A percentile compares a stretch with the other conserved stretches of the same genome.
Evolutionary conservation across 164 flowering plant genomes (phyloP).

Genomic region (Vitis amurensis): DNA sequence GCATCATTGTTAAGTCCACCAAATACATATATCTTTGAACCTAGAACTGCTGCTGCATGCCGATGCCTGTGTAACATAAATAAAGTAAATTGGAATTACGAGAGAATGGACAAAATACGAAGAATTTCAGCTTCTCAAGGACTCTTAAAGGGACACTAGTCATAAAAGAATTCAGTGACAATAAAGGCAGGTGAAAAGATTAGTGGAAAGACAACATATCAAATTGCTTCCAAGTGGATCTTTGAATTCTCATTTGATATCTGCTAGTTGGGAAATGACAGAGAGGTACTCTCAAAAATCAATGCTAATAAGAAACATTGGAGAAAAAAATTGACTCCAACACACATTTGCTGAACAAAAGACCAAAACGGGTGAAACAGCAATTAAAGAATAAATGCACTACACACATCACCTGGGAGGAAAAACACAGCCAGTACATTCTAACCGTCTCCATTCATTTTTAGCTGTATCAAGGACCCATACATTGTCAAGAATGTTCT

Average conservation of each 20-base stretch:
- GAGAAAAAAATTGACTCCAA: not conserved
- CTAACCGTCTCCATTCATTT: conserved; percentile 50
- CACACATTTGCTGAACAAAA: not conserved
- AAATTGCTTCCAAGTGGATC: conserved; percentile 1
- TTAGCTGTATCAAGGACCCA: conserved; percentile 59
- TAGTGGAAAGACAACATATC: not conserved
- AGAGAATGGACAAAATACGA: too few relatives aligned
- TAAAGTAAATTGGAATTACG: too few relatives aligned
- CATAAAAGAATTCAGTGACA: not conserved
- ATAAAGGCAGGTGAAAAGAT: not conserved
- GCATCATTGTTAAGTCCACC: conserved; percentile 73
- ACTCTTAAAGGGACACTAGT: not conserved
- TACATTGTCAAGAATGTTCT: conserved; percentile 69
- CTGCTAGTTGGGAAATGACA: not conserved
- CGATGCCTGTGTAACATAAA: conserved; percentile 68
- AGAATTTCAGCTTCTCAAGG: not conserved
- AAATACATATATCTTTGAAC: conserved; percentile 70
- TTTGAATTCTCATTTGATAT: not conserved
- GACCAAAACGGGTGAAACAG: conserved; percentile 1
- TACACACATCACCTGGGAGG: conserved; percentile 59
- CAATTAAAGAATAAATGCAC: not conserved
- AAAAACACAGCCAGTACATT: conserved; percentile 56
- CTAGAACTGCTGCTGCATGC: conserved; percentile 86
- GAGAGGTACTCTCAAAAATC: not conserved
- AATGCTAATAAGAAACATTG: not conserved